Percentiles rank a stretch among this genome's conserved stretches.
Conservation (phyloP, 1,139 yeast species). For the Sugiyamaella neomexicana region DNA sequence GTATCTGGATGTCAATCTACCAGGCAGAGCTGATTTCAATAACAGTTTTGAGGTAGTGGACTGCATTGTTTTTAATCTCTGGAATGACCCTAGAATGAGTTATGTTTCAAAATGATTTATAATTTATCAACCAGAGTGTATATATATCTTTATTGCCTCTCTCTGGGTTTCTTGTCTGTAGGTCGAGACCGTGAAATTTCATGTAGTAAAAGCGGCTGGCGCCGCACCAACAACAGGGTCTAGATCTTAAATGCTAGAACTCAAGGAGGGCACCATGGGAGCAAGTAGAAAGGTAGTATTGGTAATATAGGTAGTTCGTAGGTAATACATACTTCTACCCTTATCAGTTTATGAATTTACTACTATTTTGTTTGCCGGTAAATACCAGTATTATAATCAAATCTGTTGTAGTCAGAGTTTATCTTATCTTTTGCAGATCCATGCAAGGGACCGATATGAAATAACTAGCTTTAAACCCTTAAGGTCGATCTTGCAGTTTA, state of each 20-base stretch:
- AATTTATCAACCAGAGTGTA: neutral
- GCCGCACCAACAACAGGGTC: neutral
- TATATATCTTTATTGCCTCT: neutral
- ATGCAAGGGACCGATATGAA: neutral
- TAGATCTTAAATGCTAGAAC: too few species aligned
- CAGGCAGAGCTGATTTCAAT: neutral
- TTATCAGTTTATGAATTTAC: too few species aligned
- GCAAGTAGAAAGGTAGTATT: too few species aligned
- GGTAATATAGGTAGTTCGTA: too few species aligned
- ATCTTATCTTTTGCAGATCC: constrained; percentile 2
- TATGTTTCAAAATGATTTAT: too few species aligned
- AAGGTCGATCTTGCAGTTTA: neutral
- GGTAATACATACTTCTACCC: too few species aligned
- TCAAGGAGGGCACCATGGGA: too few species aligned
- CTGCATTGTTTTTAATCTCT: neutral
- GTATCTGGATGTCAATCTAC: neutral
- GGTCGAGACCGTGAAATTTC: neutral
- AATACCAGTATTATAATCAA: too few species aligned
- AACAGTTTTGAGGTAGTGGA: neutral
- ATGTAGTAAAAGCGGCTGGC: constrained; percentile 5
- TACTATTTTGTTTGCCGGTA: too few species aligned
- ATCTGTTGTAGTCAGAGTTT: neutral
- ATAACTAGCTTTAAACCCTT: neutral
- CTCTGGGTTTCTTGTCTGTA: too few species aligned
- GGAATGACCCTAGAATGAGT: neutral